phyloP scores from a whole-genome alignment of 768 basidiomycete genomes.

The Symmetrospora coprosmae region DNA sequence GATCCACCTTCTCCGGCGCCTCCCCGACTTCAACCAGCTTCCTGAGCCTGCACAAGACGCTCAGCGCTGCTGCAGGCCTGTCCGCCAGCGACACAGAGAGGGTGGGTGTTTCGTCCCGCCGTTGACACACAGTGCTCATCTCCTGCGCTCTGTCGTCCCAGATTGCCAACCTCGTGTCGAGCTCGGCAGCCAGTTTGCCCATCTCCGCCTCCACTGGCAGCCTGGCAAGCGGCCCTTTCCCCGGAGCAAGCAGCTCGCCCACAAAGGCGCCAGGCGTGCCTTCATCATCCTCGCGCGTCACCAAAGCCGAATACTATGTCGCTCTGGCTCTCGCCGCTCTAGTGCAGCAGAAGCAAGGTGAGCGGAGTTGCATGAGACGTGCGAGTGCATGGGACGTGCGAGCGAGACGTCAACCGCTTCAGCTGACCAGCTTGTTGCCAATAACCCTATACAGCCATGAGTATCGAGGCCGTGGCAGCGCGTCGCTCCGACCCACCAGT shows the following conservation, averaged over 20 bases:
- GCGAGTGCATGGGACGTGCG: not conserved
- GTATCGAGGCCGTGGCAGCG: not conserved
- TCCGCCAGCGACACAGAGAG: conserved; percentile 1
- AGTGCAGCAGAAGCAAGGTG: conserved; percentile 8
- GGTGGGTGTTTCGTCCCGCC: not conserved
- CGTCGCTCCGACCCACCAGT: not conserved
- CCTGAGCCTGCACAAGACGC: conserved; percentile 3
- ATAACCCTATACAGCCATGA: not conserved
- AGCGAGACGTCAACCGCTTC: not conserved
- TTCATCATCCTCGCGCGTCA: not conserved
- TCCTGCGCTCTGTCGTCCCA: not conserved
- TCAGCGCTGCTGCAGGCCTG: not conserved
- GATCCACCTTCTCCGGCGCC: not conserved
- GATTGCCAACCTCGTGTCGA: conserved; percentile 14
- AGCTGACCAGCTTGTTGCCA: not conserved
- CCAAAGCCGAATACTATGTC: not conserved
- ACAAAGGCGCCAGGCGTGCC: not conserved
- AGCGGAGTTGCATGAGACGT: not conserved
- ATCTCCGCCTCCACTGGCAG: not conserved
- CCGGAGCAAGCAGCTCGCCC: not conserved
- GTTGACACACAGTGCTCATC: not conserved
- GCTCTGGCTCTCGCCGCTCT: conserved; percentile 3
- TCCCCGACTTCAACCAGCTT: not conserved
- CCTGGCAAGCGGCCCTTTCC: not conserved
- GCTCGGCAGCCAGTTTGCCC: not conserved